Percentiles rank a stretch among this genome's conserved stretches.
These are phyloP conservation scores for Tagetes erecta DNA, from an alignment of 129 eudicot species.

Conservation along the genomic window DNA sequence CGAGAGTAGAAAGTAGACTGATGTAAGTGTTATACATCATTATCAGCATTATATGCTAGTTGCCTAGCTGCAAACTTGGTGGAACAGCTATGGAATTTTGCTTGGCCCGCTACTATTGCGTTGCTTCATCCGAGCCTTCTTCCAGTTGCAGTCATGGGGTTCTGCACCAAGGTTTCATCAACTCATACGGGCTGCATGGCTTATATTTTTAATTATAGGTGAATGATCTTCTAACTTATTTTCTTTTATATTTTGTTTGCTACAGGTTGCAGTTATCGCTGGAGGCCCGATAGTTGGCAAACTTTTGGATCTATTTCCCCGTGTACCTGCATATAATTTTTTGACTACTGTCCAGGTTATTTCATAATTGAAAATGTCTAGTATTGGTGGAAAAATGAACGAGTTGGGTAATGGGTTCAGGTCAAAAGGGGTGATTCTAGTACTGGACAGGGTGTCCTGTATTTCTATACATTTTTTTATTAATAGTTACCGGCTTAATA, in stretches of 20 bases:
- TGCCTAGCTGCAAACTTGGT: slow-evolving; percentile 88
- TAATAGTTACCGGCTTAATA: neutral
- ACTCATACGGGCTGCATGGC: slow-evolving; percentile 5
- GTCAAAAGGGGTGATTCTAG: neutral
- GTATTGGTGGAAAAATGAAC: neutral
- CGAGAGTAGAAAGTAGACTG: neutral
- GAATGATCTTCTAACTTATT: slow-evolving; percentile 25
- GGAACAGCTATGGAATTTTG: slow-evolving; percentile 96
- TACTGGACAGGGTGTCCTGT: neutral
- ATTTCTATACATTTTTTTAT: too few relatives aligned
- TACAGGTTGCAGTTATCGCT: slow-evolving; percentile 76
- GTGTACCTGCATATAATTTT: slow-evolving; percentile 74
- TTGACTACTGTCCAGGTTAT: slow-evolving; percentile 74
- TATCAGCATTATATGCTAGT: slow-evolving; percentile 87
- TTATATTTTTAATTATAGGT: neutral
- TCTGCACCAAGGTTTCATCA: slow-evolving; percentile 69
- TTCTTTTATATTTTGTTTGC: slow-evolving; percentile 23
- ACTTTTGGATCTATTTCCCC: slow-evolving; percentile 87
- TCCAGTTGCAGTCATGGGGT: slow-evolving; percentile 95
- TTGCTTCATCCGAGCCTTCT: slow-evolving; percentile 93
- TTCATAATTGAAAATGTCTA: neutral
- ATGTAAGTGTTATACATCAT: neutral
- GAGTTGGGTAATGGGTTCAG: neutral
- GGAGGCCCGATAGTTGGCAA: slow-evolving; percentile 93
- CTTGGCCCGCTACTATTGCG: slow-evolving; percentile 95